Conservation (phyloP, 2,329 filamentous ascomycete species). For the Ophiosphaerella korrae region DNA sequence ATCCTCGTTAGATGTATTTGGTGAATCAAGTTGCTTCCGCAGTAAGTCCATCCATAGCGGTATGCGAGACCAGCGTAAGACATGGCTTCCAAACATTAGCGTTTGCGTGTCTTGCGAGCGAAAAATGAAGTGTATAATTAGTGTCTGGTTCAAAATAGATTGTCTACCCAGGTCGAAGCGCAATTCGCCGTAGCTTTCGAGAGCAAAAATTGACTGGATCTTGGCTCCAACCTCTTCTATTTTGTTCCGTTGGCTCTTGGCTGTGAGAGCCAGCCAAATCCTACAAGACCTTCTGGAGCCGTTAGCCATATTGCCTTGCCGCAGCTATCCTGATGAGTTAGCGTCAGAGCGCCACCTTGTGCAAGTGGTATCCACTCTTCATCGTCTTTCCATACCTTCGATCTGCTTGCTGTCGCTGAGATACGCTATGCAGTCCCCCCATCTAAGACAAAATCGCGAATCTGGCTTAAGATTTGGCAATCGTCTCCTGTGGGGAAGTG, state of each 20-base stretch:
- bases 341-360: slow-evolving; percentile 13
- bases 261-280: slow-evolving; percentile 13
- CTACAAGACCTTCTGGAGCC: slow-evolving; percentile 10
- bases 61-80: slow-evolving; percentile 11
- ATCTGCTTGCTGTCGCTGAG: slow-evolving; percentile 4
- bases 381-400: slow-evolving; percentile 17
- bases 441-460: background rate
- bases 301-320: slow-evolving; percentile 17
- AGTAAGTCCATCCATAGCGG: background rate
- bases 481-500: slow-evolving; percentile 12
- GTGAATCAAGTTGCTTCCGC: background rate
- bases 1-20: background rate
- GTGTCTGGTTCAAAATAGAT: slow-evolving; percentile 17
- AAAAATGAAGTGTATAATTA: slow-evolving; percentile 19
- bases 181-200: slow-evolving; percentile 9
- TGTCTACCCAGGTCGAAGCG: slow-evolving; percentile 13
- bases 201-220: slow-evolving; percentile 4
- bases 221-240: too few relatives aligned
- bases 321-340: slow-evolving; percentile 15
- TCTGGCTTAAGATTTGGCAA: slow-evolving; percentile 10
- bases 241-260: slow-evolving; percentile 5
- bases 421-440: slow-evolving; percentile 8
- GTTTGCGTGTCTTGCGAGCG: slow-evolving; percentile 8
- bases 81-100: slow-evolving; percentile 14
- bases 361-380: slow-evolving; percentile 17